Evolutionary conservation across 2,329 filamentous ascomycete species (phyloP).

Genomic region (Cladobotryum mycophilum): DNA sequence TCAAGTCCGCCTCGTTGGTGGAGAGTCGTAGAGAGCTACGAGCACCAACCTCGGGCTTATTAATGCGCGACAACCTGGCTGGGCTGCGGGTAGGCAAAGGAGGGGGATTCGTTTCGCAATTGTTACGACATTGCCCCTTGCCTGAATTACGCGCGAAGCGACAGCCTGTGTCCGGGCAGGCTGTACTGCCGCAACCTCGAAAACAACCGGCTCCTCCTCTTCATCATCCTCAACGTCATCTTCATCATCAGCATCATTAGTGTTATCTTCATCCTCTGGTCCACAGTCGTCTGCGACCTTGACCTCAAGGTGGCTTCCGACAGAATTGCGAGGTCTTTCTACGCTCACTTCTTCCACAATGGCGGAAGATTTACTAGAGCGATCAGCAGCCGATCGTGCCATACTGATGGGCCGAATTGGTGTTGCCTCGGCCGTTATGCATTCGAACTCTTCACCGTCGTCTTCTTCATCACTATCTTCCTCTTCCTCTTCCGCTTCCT

Average conservation of each 20-base stretch:
- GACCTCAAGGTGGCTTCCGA: too few species aligned
- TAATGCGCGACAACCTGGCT: slow-evolving; percentile 49
- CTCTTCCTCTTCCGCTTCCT: slow-evolving; percentile 7
- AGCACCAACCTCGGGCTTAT: slow-evolving; percentile 51
- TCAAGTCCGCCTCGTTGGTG: slow-evolving; percentile 32
- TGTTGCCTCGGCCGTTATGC: too few species aligned
- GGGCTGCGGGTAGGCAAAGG: slow-evolving; percentile 73
- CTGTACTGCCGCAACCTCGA: slow-evolving; percentile 57
- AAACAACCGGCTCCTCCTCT: slow-evolving; percentile 61
- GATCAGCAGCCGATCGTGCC: too few species aligned
- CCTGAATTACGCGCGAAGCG: slow-evolving; percentile 60
- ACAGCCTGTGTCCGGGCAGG: slow-evolving; percentile 50
- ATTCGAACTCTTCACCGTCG: not conserved
- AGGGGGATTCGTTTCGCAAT: slow-evolving; percentile 78
- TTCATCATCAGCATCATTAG: slow-evolving; percentile 31
- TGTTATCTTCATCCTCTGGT: slow-evolving; percentile 14
- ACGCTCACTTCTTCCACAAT: too few species aligned
- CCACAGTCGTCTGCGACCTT: not conserved
- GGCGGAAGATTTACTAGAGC: too few species aligned
- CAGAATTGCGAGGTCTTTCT: too few species aligned
- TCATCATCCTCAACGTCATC: slow-evolving; percentile 44
- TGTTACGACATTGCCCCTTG: slow-evolving; percentile 73
- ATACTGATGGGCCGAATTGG: too few species aligned
- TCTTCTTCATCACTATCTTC: not conserved
- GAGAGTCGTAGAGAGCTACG: slow-evolving; percentile 47